phyloP scores from a whole-genome alignment of 2,329 filamentous ascomycete genomes.

The Penicillium sp. region DNA sequence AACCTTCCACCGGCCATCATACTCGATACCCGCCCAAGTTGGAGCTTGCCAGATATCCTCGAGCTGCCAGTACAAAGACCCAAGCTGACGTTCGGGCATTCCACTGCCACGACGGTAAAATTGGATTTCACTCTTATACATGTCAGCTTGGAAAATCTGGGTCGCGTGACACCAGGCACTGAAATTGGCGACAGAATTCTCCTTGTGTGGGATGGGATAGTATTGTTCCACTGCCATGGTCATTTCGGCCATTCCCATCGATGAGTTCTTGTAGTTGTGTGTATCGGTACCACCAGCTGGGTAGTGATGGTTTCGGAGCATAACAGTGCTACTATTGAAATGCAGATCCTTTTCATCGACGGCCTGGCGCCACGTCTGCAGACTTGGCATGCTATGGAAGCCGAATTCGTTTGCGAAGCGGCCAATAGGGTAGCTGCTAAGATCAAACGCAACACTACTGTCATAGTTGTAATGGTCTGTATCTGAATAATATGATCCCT shows the following conservation, averaged over 20 bases:
- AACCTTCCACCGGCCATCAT: conserved; percentile 63
- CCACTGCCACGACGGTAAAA: conserved; percentile 63
- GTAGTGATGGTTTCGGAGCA: conserved; percentile 62
- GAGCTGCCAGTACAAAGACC: conserved; percentile 64
- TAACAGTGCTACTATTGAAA: conserved; percentile 59
- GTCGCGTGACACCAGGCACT: conserved; percentile 62
- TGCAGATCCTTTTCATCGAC: conserved; percentile 52
- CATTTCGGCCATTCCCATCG: conserved; percentile 55
- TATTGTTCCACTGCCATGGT: conserved; percentile 56
- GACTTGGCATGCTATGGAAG: conserved; percentile 62
- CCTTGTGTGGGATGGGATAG: conserved; percentile 58
- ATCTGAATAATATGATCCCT: conserved; percentile 59
- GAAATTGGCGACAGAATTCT: conserved; percentile 58
- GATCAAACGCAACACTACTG: conserved; percentile 54
- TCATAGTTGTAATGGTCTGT: conserved; percentile 64
- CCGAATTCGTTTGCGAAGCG: conserved; percentile 66
- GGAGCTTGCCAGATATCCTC: conserved; percentile 67
- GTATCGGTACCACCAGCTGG: conserved; percentile 52
- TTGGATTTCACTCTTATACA: conserved; percentile 61
- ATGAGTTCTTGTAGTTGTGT: conserved; percentile 41
- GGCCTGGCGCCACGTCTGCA: conserved; percentile 59
- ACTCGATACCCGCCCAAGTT: conserved; percentile 65
- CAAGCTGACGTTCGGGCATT: conserved; percentile 58
- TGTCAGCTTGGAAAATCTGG: conserved; percentile 65
- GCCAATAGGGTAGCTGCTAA: conserved; percentile 57